Conservation (phyloP, 768 basidiomycete genomes). For the Kockovaella imperatae region DNA sequence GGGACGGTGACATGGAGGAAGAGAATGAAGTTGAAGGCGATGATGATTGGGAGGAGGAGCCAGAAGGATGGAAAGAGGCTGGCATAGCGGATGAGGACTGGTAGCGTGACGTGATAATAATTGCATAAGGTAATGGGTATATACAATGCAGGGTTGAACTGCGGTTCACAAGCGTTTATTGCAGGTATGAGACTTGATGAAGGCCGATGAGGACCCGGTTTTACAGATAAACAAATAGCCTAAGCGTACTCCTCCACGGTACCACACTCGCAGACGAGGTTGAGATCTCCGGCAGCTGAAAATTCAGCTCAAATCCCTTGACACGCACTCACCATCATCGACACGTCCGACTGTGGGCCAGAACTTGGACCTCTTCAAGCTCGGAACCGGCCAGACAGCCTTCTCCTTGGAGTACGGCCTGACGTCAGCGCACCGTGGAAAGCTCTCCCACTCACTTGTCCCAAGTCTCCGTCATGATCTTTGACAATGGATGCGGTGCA, state of each 20-base stretch:
- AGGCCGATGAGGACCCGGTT: neutral
- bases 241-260: constrained; percentile 45
- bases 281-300: constrained; percentile 82
- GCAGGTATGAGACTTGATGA: neutral
- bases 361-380: constrained; percentile 81
- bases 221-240: neutral
- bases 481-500: constrained; percentile 80
- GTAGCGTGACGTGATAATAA: neutral
- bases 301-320: neutral
- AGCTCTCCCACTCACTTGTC: constrained; percentile 58
- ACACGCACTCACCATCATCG: constrained; percentile 69
- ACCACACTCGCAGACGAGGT: constrained; percentile 55
- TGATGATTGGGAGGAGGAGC: constrained; percentile 38
- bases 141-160: constrained; percentile 16
- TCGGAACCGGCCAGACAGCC: constrained; percentile 82
- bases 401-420: constrained; percentile 83
- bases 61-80: constrained; percentile 40
- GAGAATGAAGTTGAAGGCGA: constrained; percentile 17
- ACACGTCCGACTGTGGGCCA: constrained; percentile 91
- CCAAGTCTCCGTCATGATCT: constrained; percentile 74
- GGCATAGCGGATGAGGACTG: too few relatives aligned
- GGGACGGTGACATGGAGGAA: constrained; percentile 5
- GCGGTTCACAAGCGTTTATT: constrained; percentile 1
- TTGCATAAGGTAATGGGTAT: neutral
- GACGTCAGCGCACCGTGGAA: neutral